These are phyloP conservation scores for Heritiera fomes DNA, from an alignment of 345 rosid genomes.

Conservation along the genomic window DNA sequence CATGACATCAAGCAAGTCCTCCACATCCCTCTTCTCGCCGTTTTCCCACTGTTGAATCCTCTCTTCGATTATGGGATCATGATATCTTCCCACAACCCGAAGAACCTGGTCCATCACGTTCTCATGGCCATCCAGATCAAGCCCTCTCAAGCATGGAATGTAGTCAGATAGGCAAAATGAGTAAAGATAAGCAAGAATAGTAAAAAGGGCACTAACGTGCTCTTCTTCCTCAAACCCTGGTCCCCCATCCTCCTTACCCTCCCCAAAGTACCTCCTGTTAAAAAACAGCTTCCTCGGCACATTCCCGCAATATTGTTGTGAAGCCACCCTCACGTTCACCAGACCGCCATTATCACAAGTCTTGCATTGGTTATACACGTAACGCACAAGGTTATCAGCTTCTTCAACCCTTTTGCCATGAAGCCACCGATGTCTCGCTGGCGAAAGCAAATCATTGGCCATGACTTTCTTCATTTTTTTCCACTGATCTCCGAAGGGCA, in stretches of 20 bases:
- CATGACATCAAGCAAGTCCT: constrained; percentile 48
- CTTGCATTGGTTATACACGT: constrained; percentile 33
- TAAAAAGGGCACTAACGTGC: constrained; percentile 46
- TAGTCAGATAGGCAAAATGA: constrained; percentile 56
- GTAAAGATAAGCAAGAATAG: constrained; percentile 32
- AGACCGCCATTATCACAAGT: neutral
- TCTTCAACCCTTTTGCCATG: constrained; percentile 36
- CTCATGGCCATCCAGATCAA: constrained; percentile 62
- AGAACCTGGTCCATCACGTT: constrained; percentile 31
- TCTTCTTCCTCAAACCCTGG: constrained; percentile 51
- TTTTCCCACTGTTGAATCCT: constrained; percentile 46
- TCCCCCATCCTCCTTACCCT: constrained; percentile 39
- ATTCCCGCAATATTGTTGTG: constrained; percentile 47
- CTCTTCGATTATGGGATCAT: constrained; percentile 49
- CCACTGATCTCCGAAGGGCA: constrained; percentile 50
- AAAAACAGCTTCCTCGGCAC: constrained; percentile 45
- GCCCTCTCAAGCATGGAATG: constrained; percentile 39
- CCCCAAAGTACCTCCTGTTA: constrained; percentile 41
- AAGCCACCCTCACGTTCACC: constrained; percentile 36
- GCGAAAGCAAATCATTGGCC: constrained; percentile 26
- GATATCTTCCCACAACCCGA: constrained; percentile 37
- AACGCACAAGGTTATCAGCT: constrained; percentile 43
- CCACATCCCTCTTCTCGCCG: constrained; percentile 27
- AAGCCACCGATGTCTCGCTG: constrained; percentile 22
- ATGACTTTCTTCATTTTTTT: constrained; percentile 48